Evolutionary conservation across 257 asterid genomes (phyloP).

Genomic region (Rauvolfia tetraphylla): DNA sequence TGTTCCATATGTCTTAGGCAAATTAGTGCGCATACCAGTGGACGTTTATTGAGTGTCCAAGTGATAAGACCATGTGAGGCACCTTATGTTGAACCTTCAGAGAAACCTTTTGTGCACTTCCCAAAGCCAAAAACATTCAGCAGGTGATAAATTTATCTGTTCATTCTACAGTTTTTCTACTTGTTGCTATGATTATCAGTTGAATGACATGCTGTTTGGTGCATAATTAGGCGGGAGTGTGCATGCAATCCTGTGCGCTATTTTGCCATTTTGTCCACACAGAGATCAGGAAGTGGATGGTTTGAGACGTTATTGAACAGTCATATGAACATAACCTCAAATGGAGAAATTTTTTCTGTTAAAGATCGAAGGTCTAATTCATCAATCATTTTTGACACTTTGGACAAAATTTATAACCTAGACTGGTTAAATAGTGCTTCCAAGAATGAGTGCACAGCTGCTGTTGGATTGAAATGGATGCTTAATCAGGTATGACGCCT

Average conservation of each 20-base stretch:
- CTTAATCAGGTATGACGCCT: slow-evolving; percentile 65
- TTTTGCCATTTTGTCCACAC: slow-evolving; percentile 85
- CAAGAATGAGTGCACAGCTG: slow-evolving; percentile 96
- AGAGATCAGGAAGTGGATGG: slow-evolving; percentile 98
- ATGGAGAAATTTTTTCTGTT: slow-evolving; percentile 90
- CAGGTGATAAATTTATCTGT: slow-evolving; percentile 42
- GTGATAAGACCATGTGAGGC: slow-evolving; percentile 55
- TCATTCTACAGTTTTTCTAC: neutral
- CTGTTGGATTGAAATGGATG: slow-evolving; percentile 98
- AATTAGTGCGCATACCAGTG: slow-evolving; percentile 36
- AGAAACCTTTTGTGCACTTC: slow-evolving; percentile 57
- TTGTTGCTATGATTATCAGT: neutral
- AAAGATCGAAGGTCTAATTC: slow-evolving; percentile 61
- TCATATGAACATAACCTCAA: slow-evolving; percentile 82
- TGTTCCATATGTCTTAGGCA: slow-evolving; percentile 74
- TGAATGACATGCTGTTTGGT: slow-evolving; percentile 10
- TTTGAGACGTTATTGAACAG: slow-evolving; percentile 80
- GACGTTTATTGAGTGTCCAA: slow-evolving; percentile 32
- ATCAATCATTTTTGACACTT: slow-evolving; percentile 63
- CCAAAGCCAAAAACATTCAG: slow-evolving; percentile 75
- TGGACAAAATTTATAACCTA: slow-evolving; percentile 79
- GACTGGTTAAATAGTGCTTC: slow-evolving; percentile 87
- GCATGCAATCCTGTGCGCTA: slow-evolving; percentile 73
- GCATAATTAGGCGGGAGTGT: slow-evolving; percentile 67
- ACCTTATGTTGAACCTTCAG: slow-evolving; percentile 47